Base-by-base conservation (phyloP, 345 rosid genomes). In the Euphorbia pulcherrima region DNA sequence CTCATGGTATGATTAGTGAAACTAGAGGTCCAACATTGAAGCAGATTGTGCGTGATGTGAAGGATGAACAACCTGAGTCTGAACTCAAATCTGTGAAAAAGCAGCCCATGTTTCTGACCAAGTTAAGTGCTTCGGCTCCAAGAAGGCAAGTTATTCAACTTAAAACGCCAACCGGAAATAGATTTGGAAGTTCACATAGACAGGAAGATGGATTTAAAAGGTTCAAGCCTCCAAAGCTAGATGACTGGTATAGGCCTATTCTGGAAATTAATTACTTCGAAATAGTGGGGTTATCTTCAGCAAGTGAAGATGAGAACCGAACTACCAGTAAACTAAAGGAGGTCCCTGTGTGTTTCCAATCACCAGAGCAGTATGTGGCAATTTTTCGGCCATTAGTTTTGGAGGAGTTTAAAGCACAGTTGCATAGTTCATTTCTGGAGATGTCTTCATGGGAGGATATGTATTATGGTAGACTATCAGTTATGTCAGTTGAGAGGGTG, bases 331-430 rank as follows among this genome's bases (percentile, higher is more conserved):
- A 80, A 76, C 84, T 94, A 61, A 88, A 82, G 86, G 89, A 87
- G 83, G 90, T 94, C 74, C 95, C 99, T 66, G 79, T 86, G 64
- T 87, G 86, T 63, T 94, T 94, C 79, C 77, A 80, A 67, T 87
- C 97, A 71, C 86, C 92, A 74, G 91, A 88, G 61, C 88, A 94
- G 39, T 94, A 89, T 75, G 73, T 94, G n/a, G 80, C 80, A 58
- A 85, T 89, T 72, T 94, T 91, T 68, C 92, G 84, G 67, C 99
- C 99, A 8, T 82, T 94, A 77, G 91, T 94, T 71, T 73, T 94
- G 75, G 96, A 94, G 83, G 99, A 94, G 84, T 94, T 94, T 69
- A 94, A 88, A 80, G 99, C 99, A 65, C 99, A 94, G 76, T 77
- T 94, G 61, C 81, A 83, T 65, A 86, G 85, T 82, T 87, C 90